Conservation (phyloP, 768 basidiomycete species). For the Leccinum broughii region DNA sequence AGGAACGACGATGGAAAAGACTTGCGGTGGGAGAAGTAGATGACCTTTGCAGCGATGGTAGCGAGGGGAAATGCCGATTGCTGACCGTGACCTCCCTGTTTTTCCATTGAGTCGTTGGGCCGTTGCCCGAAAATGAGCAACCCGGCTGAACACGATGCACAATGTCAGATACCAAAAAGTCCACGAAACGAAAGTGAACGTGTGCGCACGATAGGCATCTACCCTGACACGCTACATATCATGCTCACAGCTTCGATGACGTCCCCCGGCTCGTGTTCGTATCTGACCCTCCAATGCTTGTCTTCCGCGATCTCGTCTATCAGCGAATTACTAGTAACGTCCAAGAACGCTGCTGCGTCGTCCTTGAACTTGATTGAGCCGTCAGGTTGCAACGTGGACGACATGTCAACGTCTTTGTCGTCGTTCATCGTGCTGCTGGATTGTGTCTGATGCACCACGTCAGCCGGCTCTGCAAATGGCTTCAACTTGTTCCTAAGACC, state of each 20-base stretch:
- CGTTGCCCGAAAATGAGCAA: constrained; percentile 51
- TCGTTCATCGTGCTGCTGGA: constrained; percentile 37
- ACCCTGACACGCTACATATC: constrained; percentile 85
- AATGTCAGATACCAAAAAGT: too few relatives aligned
- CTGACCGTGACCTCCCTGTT: too few relatives aligned
- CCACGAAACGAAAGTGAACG: background rate
- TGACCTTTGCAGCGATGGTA: too few relatives aligned
- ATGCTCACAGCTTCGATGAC: constrained; percentile 82
- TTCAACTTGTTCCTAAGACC: constrained; percentile 72
- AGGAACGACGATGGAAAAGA: too few relatives aligned
- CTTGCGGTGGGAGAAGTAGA: too few relatives aligned
- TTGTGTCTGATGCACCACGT: constrained; percentile 33
- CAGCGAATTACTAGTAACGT: constrained; percentile 42
- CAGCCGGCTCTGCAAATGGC: constrained; percentile 47
- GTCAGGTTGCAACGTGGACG: constrained; percentile 43
- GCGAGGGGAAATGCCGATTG: too few relatives aligned
- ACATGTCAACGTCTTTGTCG: constrained; percentile 41
- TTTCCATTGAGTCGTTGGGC: too few relatives aligned
- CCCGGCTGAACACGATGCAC: too few relatives aligned
- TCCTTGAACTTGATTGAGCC: constrained; percentile 13
- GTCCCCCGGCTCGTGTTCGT: constrained; percentile 82
- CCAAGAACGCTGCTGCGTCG: constrained; percentile 11
- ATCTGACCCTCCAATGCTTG: constrained; percentile 83
- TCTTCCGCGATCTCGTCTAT: constrained; percentile 83
- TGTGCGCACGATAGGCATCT: constrained; percentile 80